Conservation (phyloP, 2,329 filamentous ascomycete genomes). For the Orbilia quercus region DNA sequence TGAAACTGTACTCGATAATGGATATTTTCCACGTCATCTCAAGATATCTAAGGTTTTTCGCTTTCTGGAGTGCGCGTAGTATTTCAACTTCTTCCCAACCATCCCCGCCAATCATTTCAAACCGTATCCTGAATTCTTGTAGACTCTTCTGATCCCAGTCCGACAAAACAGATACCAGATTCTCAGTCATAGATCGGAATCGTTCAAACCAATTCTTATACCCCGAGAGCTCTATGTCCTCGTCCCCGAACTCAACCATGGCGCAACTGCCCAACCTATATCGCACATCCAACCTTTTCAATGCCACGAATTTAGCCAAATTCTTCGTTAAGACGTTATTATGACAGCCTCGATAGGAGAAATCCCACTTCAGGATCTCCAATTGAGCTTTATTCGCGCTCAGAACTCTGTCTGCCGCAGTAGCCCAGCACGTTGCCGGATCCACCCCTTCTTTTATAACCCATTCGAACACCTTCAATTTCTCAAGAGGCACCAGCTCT, state of each 20-base stretch:
- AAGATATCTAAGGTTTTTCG: conserved; percentile 16
- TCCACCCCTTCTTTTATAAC: conserved; percentile 9
- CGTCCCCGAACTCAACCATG: no score
- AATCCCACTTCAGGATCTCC: conserved; percentile 24
- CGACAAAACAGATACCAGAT: neutral
- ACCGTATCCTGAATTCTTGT: conserved; percentile 26
- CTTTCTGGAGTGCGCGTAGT: conserved; percentile 4
- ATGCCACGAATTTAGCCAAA: neutral
- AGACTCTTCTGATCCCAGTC: conserved; percentile 23
- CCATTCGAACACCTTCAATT: conserved; percentile 39
- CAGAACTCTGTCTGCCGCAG: conserved; percentile 6
- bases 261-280: neutral
- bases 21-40: conserved; percentile 32
- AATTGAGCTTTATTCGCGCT: conserved; percentile 14
- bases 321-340: neutral
- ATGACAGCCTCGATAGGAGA: neutral
- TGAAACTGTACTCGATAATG: no score
- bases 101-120: conserved; percentile 4
- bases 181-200: neutral
- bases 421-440: neutral
- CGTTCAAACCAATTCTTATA: neutral
- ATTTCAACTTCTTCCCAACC: neutral
- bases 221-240: neutral
- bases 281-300: conserved; percentile 30
- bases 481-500: conserved; percentile 15